Base-by-base conservation (phyloP, 352 stramenopile species). In the Globisporangium nodosum region DNA sequence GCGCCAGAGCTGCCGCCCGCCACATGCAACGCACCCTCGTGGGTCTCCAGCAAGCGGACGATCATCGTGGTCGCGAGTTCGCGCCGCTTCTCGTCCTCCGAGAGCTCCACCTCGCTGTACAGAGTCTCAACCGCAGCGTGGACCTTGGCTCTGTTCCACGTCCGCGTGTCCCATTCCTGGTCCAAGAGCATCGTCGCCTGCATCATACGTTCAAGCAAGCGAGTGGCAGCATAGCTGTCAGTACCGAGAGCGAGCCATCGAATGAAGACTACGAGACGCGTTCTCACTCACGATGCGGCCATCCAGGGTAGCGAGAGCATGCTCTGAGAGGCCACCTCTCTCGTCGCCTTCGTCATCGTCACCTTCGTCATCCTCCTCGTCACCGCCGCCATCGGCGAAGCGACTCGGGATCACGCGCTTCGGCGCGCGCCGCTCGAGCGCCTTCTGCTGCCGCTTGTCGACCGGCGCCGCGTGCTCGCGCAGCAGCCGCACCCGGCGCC, bases 181-280 rank as follows among this genome's bases (percentile, higher is more conserved):
- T 88, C 81, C 74, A 91, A 77, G 5, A 89, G 64, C 74, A 93
- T 89, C 9, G 61, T 81, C 46, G 82, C 71, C 84, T 93, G 24
- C 24, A 27, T 27, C 24, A 27, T 27, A 27, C 24, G 24, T 27
- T 27, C 24, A 27, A 27, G 24, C 24, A 27, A 27, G 24, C 24
- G 24, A 27, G 24, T 27, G 24, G 9, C 13, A 21, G 20, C 31
- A n/a, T 24, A 52, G 58, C 39, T 49, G 52, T n/a, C 30, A 60
- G 53, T 46, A 18, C 35, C 4, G 11, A n/a, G 15, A 60, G 27
- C 24, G 9, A 39, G 40, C n/a, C 33, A 39, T 13, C 11, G 1
- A 12, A 54, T 30, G 9, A 42, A 16, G 52, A 30, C 42, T 37
- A 0, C 21, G 54, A 18, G 31, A 4, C 13, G 12, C n/a, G 11